Evolutionary conservation across 2,329 filamentous ascomycete species (phyloP), one percentile per base, ranked within the genome.

Genomic region (Pezicula radicicola): DNA sequence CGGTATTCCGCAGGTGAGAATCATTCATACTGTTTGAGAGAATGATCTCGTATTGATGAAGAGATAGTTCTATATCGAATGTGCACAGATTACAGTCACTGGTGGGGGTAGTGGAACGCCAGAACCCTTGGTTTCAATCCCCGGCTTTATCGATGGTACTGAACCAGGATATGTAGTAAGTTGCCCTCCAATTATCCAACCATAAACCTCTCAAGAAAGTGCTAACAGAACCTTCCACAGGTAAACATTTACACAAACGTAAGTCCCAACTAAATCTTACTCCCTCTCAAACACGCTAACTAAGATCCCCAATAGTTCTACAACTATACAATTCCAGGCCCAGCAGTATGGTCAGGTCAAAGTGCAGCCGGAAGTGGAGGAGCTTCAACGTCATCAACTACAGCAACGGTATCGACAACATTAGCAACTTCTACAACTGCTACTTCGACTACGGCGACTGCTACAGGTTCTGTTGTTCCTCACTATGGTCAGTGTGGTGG

Each of bases 31-130:
- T 25, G 4, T 7, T 43, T 7, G 35, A 44, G 21, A 33, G 41
- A 15, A 33, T 44, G 13, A 46, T 36, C 28, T 25, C 36, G n/a
- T 18, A 27, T 19, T 39, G 15, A n/a, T 51, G 33, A 33, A 18
- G 19, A 33, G 9, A 33, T 39, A 59, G 48, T 67, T 66, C 54
- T 67, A 67, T 40, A 60, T 66, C 40, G 54, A 53, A 13, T 67
- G 65, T 37, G 37, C 37, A 1, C 37, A 42, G 41, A 39, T 49
- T 41, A 41, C 35, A 36, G 43, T 30, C 36, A 53, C 41, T 43
- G 60, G 54, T n/a, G 55, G 55, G 35, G 58, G 55, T 36, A 55
- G 43, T 4, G 57, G 45, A 41, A 44, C 52, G 41, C 43, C 57
- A n/a, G 55, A 55, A 9, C 56, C 60, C 2, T 55, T 59, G 45